Evolutionary conservation across 495 filamentous ascomycete species (phyloP).

Genomic region (Lophium mytilinum): DNA sequence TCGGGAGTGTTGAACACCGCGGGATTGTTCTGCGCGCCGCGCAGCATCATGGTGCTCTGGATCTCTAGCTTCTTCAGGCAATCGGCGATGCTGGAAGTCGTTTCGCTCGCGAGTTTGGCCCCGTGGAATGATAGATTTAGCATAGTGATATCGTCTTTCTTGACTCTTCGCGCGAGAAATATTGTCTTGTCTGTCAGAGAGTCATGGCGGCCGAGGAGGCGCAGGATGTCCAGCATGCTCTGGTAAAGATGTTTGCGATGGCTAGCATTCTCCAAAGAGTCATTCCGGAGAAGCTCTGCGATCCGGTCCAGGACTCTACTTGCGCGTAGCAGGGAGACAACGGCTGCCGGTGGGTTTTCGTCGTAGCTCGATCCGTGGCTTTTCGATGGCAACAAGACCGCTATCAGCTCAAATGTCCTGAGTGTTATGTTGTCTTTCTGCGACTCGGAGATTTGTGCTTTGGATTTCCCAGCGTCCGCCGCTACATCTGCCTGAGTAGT

Average conservation of each 20-base stretch:
- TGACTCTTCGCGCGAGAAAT: conserved; percentile 12
- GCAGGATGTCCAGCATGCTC: conserved; percentile 22
- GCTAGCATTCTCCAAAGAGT: conserved; percentile 33
- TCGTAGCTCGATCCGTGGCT: conserved; percentile 14
- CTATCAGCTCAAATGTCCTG: conserved; percentile 9
- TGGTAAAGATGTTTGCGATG: too few relatives aligned
- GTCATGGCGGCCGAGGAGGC: conserved; percentile 11
- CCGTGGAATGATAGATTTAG: conserved; percentile 15
- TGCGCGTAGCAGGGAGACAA: conserved; percentile 24
- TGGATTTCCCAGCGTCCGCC: too few relatives aligned
- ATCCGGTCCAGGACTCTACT: conserved; percentile 25
- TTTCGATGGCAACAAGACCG: conserved; percentile 15
- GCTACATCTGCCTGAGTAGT: too few relatives aligned
- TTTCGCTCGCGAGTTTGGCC: conserved; percentile 1
- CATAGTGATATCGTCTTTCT: conserved; percentile 19
- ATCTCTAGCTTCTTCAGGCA: conserved; percentile 25
- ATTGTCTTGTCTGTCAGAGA: conserved; percentile 7
- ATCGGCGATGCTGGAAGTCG: conserved; percentile 12
- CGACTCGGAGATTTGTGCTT: conserved; percentile 7
- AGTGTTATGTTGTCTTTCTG: conserved; percentile 9
- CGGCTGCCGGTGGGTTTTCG: conserved; percentile 12
- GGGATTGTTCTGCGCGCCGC: conserved; percentile 6
- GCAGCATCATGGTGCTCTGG: conserved; percentile 28
- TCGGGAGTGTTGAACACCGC: conserved; percentile 19
- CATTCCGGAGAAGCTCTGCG: conserved; percentile 32